These are phyloP conservation scores for Fusarium circinatum DNA, from an alignment of 2,329 filamentous ascomycete genomes.

Conservation along the genomic window DNA sequence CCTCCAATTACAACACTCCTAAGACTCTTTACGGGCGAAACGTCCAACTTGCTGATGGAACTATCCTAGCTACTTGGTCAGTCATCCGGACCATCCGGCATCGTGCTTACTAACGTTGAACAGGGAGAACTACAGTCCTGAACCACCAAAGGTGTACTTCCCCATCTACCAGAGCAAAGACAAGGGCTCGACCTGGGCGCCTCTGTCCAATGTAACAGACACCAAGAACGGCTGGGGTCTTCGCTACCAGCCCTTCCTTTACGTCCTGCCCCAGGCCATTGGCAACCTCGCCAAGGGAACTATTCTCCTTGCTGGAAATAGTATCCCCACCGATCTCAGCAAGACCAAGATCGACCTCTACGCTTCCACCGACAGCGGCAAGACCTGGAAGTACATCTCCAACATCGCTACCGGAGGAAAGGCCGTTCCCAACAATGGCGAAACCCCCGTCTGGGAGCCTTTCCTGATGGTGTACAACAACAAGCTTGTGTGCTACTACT, in stretches of 20 bases:
- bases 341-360: slow-evolving; percentile 29
- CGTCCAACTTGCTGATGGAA: background rate
- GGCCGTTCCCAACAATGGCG: slow-evolving; percentile 2
- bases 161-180: slow-evolving; percentile 63
- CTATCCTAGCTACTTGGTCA: background rate
- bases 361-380: slow-evolving; percentile 5
- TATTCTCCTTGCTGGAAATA: slow-evolving; percentile 20
- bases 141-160: slow-evolving; percentile 63
- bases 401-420: slow-evolving; percentile 18
- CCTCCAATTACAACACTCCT: background rate
- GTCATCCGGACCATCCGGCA: rapidly evolving
- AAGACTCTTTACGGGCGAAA: background rate
- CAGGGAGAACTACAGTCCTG: slow-evolving; percentile 65
- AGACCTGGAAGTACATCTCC: slow-evolving; percentile 21
- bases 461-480: slow-evolving; percentile 19
- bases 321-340: background rate
- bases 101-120: background rate
- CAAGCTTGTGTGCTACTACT: slow-evolving; percentile 21
- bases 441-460: slow-evolving; percentile 23
- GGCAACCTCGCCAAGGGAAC: slow-evolving; percentile 61
- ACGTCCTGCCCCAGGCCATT: slow-evolving; percentile 66
- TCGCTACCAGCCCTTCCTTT: slow-evolving; percentile 76
- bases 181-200: slow-evolving; percentile 66
- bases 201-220: slow-evolving; percentile 70
- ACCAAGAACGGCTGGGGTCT: slow-evolving; percentile 71